Conservation (phyloP, 2,329 filamentous ascomycete species). For the Hymenoscyphus linearis region DNA sequence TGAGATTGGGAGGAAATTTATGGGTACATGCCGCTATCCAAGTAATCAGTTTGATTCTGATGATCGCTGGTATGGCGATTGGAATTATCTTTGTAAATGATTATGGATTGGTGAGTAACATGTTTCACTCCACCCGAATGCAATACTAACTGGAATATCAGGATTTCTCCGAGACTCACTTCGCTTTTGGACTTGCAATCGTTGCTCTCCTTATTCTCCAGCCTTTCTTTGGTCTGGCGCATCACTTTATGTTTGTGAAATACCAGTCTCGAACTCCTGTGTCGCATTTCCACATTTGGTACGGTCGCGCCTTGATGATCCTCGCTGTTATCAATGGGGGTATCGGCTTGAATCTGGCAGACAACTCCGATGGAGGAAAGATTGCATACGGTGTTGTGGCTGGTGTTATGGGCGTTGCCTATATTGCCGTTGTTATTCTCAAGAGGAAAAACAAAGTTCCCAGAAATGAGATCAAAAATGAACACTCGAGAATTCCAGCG, state of each 20-base stretch:
- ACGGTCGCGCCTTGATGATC: slow-evolving; percentile 51
- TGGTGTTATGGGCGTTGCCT: slow-evolving; percentile 42
- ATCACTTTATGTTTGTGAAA: slow-evolving; percentile 50
- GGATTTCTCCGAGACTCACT: slow-evolving; percentile 50
- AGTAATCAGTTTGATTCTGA: slow-evolving; percentile 45
- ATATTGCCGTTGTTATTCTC: slow-evolving; percentile 32
- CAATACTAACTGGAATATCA: slow-evolving; percentile 27
- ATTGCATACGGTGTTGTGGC: slow-evolving; percentile 53
- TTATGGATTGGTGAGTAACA: slow-evolving; percentile 28
- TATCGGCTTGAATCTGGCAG: slow-evolving; percentile 49
- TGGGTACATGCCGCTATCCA: slow-evolving; percentile 53
- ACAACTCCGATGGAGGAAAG: slow-evolving; percentile 37
- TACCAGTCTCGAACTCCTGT: slow-evolving; percentile 43
- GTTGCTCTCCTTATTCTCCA: slow-evolving; percentile 51
- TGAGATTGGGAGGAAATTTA: slow-evolving; percentile 50
- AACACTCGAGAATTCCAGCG: background rate
- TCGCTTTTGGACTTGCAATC: slow-evolving; percentile 50
- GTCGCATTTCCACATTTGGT: slow-evolving; percentile 58
- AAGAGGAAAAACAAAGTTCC: slow-evolving; percentile 16
- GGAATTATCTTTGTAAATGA: slow-evolving; percentile 45
- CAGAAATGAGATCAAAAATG: background rate
- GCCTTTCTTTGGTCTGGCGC: slow-evolving; percentile 51
- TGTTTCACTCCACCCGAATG: background rate
- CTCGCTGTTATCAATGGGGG: slow-evolving; percentile 60
- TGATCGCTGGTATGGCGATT: slow-evolving; percentile 56